phyloP scores from a whole-genome alignment of 192 early-diverging fungal species.

The Lobulomyces angularis region DNA sequence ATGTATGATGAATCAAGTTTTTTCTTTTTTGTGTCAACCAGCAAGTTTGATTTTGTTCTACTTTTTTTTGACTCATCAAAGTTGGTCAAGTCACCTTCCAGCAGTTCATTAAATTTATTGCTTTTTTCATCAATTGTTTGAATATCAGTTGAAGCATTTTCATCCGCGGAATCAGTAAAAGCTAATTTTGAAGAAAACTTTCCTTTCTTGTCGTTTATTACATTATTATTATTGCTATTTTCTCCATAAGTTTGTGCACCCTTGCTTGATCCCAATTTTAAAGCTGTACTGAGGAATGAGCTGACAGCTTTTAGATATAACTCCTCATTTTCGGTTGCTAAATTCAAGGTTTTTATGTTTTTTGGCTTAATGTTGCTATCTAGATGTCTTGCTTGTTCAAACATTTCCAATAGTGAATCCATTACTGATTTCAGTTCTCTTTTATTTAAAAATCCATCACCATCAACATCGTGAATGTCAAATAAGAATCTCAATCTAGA shows the following conservation, averaged over 20 bases:
- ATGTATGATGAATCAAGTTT: not conserved
- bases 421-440: constrained; percentile 41
- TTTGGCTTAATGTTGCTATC: constrained; percentile 1
- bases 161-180: too few species aligned
- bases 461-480: constrained; percentile 45
- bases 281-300: constrained; percentile 40
- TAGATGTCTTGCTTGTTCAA: constrained; percentile 18
- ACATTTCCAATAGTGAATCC: constrained; percentile 44
- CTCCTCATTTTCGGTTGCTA: constrained; percentile 25
- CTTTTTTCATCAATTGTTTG: constrained; percentile 7
- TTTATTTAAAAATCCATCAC: constrained; percentile 38
- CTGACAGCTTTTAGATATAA: constrained; percentile 36
- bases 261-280: constrained; percentile 38
- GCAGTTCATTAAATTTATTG: constrained; percentile 9
- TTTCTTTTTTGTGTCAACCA: not conserved
- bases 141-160: not conserved
- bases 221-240: constrained; percentile 6
- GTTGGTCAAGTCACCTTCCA: constrained; percentile 8
- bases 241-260: constrained; percentile 4
- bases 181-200: not conserved
- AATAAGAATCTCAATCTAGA: constrained; percentile 39
- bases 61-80: not conserved
- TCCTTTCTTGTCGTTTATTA: constrained; percentile 10
- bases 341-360: not conserved
- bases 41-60: not conserved